Conservation (phyloP, 148 eudicot species). For the Arctostaphylos glauca region DNA sequence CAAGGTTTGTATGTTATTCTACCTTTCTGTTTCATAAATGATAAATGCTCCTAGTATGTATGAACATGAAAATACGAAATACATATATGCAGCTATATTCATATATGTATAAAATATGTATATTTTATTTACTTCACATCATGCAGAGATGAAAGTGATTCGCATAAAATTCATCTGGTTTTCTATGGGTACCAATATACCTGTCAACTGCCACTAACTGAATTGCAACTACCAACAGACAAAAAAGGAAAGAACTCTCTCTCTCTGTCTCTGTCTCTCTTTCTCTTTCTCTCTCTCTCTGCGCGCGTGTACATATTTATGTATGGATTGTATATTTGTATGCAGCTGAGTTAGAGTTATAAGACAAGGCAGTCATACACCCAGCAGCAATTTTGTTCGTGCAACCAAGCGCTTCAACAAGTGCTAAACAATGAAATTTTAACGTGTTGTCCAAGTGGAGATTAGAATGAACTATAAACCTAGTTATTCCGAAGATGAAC, state of each 20-base stretch:
- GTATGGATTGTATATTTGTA: too few species aligned
- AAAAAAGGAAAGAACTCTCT: neutral
- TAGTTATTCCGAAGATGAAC: too few species aligned
- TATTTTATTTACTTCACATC: neutral
- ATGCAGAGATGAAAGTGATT: neutral
- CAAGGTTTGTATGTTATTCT: neutral
- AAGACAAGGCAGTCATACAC: too few species aligned
- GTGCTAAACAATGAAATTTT: too few species aligned
- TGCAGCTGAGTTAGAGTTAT: too few species aligned
- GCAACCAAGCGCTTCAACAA: too few species aligned
- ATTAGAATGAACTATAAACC: too few species aligned
- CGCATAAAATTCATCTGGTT: neutral
- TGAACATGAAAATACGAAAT: neutral
- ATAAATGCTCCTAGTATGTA: neutral
- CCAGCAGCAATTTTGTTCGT: too few species aligned
- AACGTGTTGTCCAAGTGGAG: too few species aligned
- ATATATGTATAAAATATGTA: too few species aligned
- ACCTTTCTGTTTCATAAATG: neutral
- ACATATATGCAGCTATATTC: neutral
- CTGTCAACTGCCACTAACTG: slow-evolving; percentile 14
- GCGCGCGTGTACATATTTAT: too few species aligned
- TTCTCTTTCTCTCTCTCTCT: neutral
- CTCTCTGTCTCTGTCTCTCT: neutral
- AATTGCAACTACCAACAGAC: slow-evolving; percentile 9
- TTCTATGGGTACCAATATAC: neutral